Evolutionary conservation across 2,329 filamentous ascomycete genomes (phyloP).

Genomic region (Shiraia sp.): DNA sequence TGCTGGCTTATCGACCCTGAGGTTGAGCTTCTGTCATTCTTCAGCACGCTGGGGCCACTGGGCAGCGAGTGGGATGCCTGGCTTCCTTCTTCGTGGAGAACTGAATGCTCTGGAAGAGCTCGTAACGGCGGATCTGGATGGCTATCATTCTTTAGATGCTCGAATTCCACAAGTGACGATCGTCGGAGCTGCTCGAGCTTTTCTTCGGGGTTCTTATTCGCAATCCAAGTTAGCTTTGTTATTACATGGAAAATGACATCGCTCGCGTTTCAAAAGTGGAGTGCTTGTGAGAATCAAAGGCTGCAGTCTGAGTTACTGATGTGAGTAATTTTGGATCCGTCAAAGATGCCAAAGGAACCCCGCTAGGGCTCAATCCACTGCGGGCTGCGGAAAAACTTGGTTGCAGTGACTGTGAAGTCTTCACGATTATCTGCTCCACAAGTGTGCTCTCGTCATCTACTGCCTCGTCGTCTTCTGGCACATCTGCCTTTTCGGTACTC

Average conservation of each 20-base stretch:
- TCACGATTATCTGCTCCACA: background rate
- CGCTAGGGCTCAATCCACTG: slow-evolving; percentile 25
- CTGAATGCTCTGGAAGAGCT: slow-evolving; percentile 43
- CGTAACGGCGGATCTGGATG: slow-evolving; percentile 37
- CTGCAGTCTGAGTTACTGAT: slow-evolving; percentile 1
- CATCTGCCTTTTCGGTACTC: background rate
- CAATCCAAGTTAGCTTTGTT: slow-evolving; percentile 33
- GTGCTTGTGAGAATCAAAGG: too few relatives aligned
- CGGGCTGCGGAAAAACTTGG: slow-evolving; percentile 9
- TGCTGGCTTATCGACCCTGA: slow-evolving; percentile 1
- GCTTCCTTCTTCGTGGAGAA: slow-evolving; percentile 12
- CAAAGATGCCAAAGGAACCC: slow-evolving; percentile 35
- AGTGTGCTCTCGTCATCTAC: background rate
- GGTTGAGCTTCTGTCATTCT: slow-evolving; percentile 1
- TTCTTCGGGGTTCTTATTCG: slow-evolving; percentile 49
- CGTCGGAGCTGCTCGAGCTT: slow-evolving; percentile 54
- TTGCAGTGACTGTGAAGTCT: slow-evolving; percentile 2
- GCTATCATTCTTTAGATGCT: slow-evolving; percentile 42
- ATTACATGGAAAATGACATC: background rate
- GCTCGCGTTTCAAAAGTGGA: too few relatives aligned
- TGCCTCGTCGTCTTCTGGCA: background rate
- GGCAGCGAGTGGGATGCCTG: background rate
- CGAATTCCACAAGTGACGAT: slow-evolving; percentile 49
- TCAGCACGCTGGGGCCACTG: background rate
- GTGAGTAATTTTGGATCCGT: slow-evolving; percentile 27